Evolutionary conservation across 2,329 filamentous ascomycete genomes (phyloP), one percentile per base, ranked within the genome.

Genomic region (Fonsecaea erecta): DNA sequence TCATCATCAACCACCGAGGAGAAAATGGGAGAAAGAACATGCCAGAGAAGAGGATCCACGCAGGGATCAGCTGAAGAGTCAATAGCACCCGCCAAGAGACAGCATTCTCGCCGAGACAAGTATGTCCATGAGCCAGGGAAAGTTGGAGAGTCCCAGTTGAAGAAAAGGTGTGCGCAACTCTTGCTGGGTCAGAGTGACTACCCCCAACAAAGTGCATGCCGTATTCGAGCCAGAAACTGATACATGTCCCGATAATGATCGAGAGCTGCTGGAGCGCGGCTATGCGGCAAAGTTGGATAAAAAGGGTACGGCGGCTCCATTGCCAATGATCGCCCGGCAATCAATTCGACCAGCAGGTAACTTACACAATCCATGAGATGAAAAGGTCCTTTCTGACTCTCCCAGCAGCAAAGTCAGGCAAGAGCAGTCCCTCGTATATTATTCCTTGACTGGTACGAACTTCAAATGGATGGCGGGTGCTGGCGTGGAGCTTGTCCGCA

Each of bases 1-100:
- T 83, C 26, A 82, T 82, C n/a, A 83, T 79, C 0, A 94, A 83
- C 90, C 90, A 93, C 70, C 91, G 84, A 0, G 91, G 91, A 0
- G 86, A 90, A 77, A 90, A 92, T 0, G 90, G 91, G 89, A 93
- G 91, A 78, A 91, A 91, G 24, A 76, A 66, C 84, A 93, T 93
- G 40, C 91, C 91, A 3, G 83, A 69, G 5, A 88, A 85, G 1
- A 94, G 83, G 3, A 91, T 68, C 0, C 88, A 67, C 0, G 89
- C 90, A 0, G 90, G 91, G 0, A 83, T 80, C 1, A 93, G 80
- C 72, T 94, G 91, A 0, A 94, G 81, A 68, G 85, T 88, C 59
- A 91, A 85, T 0, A 91, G 91, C 0, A 91, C 77, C 0, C 91
- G 82, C 91, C 91, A 95, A 5, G 37, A 43, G n/a, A 43, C 37